Base-by-base conservation (phyloP, 1,284 basidiomycete species). In the Agroathelia rolfsii region DNA sequence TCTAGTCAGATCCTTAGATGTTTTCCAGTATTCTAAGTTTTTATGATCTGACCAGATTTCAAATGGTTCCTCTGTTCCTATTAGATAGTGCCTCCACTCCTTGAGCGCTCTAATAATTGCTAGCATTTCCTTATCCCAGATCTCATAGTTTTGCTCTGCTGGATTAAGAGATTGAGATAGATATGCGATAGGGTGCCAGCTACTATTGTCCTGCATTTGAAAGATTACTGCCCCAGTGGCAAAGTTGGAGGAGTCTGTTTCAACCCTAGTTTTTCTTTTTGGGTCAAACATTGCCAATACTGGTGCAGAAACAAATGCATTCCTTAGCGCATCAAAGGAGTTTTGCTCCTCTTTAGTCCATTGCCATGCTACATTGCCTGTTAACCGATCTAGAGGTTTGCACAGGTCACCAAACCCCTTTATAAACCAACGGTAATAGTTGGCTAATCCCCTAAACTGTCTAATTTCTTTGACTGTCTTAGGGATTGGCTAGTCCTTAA, bases 361-460 rank as follows among this genome's bases (percentile, higher is more conserved):
- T 6, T 3, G 11, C 35, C 35, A 39, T 3, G 26, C 14, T 4
- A 15, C 24, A n/a, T 43, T 46, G 12, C 35, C 32, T 3, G 39
- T 46, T n/a, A 49, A 30, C 13, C 25, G 14, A 6, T 34, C 27
- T 0, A 64, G 34, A 2, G 55, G 55, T 2, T 23, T 18, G 0
- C 48, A 42, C 6, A 56, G 46, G 6, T 42, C 26, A 0, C 51
- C 45, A 37, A 53, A 71, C 2, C 51, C 37, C 11, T 43, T 15
- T 9, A 71, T 60, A 40, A 69, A 71, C 12, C 47, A 39, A 1
- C 57, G 40, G 33, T 70, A 62, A 34, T 51, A 59, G 36, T 52
- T 54, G 4, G 48, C 41, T 13, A 64, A 51, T 4, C 59, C 56
- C 1, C 62, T 36, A 41, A 63, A 62, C 2, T 21, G 22, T 31